Base-by-base conservation (phyloP, 345 rosid genomes). In the Bruguiera gymnorhiza region DNA sequence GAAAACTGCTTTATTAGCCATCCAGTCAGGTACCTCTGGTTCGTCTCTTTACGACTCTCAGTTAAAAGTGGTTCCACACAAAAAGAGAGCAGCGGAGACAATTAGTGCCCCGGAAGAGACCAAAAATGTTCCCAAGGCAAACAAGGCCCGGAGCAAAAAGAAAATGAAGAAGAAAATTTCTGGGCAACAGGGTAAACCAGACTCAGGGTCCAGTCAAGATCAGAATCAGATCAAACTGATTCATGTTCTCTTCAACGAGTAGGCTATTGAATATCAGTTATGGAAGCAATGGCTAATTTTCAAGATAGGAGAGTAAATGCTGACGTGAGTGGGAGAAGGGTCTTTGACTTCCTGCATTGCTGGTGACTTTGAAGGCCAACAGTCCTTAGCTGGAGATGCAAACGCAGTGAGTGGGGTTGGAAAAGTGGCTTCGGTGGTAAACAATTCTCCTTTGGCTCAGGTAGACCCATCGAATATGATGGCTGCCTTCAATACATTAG, bases 61-160 rank as follows among this genome's bases (percentile, higher is more conserved):
- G 24, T 24, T 24, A 24, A 24, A 24, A 24, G 24, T 24, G 24
- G 24, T 24, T 24, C 24, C 24, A 24, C 24, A 24, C 24, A 24
- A 24, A 24, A 24, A 24, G 24, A 24, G 24, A 24, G 24, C 24
- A 24, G 24, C 24, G 24, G 24, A 24, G 24, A 24, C 24, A 24
- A 24, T 24, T 24, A 24, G 24, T 24, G 24, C 24, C 24, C 24
- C 24, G 24, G 24, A 24, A 24, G 24, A 24, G 24, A 24, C 24
- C 0, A 24, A 24, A 24, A 24, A 24, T 24, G 24, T 24, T 24
- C 24, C 24, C 24, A 24, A 24, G 24, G 24, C 24, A 24, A 24
- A 24, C 24, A 24, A 24, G 24, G 24, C 77, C 13, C 85, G 86
- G 70, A 69, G 70, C 73, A 91, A 82, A 62, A 94, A 73, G 87